Conservation (phyloP, 805 yeast genomes). For the Metschnikowia hibisci region DNA sequence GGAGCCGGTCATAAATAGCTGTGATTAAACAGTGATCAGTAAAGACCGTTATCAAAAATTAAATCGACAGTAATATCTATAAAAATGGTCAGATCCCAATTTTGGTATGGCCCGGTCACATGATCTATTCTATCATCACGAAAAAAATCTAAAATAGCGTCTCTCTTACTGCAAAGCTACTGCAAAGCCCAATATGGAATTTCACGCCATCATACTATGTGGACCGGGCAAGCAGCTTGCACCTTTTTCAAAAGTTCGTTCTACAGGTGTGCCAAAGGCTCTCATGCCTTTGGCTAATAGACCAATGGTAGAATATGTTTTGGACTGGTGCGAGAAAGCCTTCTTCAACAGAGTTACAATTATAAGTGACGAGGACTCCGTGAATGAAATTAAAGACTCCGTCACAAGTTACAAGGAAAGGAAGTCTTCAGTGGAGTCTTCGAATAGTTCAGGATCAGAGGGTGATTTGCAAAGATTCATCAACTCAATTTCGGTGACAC, state of each 20-base stretch:
- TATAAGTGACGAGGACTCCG: slow-evolving; percentile 49
- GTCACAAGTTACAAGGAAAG: slow-evolving; percentile 44
- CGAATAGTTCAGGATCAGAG: slow-evolving; percentile 15
- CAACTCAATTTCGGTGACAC: slow-evolving; percentile 23
- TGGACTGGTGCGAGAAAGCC: slow-evolving; percentile 91
- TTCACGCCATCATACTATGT: slow-evolving; percentile 86
- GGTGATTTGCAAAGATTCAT: slow-evolving; percentile 17
- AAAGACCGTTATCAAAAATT: too few species aligned
- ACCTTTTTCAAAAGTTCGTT: slow-evolving; percentile 64
- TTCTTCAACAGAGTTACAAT: slow-evolving; percentile 68
- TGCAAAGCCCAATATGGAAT: slow-evolving; percentile 59
- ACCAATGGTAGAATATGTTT: slow-evolving; percentile 81
- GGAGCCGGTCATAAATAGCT: too few species aligned
- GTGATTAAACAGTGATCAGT: too few species aligned
- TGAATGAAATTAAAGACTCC: slow-evolving; percentile 44
- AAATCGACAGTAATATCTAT: too few species aligned
- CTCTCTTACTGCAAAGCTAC: slow-evolving; percentile 8
- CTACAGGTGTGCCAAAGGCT: slow-evolving; percentile 75
- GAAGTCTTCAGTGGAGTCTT: slow-evolving; percentile 23
- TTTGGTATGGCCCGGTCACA: neutral
- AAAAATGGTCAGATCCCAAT: neutral
- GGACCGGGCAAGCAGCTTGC: slow-evolving; percentile 73
- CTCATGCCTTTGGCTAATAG: slow-evolving; percentile 83
- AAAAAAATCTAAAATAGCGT: neutral
- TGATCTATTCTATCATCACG: slow-evolving; percentile 4